Evolutionary conservation across 257 asterid genomes (phyloP), one percentile per base, ranked within the genome.

Genomic region (Leonotis leonurus): DNA sequence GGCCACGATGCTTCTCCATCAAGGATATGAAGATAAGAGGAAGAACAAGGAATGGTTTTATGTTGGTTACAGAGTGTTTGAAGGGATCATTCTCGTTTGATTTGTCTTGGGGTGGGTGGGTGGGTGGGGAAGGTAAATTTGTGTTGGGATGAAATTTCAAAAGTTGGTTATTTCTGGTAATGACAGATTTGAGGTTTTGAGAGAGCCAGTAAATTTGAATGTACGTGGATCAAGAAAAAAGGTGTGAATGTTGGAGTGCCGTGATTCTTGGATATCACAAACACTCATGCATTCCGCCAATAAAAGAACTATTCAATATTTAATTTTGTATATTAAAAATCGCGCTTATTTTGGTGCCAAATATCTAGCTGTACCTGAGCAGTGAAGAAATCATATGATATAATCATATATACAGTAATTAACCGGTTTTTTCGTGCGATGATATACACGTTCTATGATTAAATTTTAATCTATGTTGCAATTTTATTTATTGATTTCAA

Each of bases 1-100:
- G 70, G 53, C 20, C 32, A 33, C 4, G 48, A 50, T 26, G 65
- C 81, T 71, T 75, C 78, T 66, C 75, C 74, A 65, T 70, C 52
- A 46, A 30, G 46, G 29, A 52, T 69, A 29, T 52, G 70, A 69
- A 13, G 24, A 4, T 16, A n/a, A n/a, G n/a, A n/a, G n/a, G 73
- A 37, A 16, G 53, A 58, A 4, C 67, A 29, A 14, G 14, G 9
- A 22, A 12, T 26, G 9, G 56, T 18, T 18, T 20, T 8, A 3
- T n/a, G n/a, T n/a, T n/a, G n/a, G n/a, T n/a, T n/a, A n/a, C n/a
- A n/a, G n/a, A n/a, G 6, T 44, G 52, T 37, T 37, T n/a, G n/a
- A n/a, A n/a, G n/a, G n/a, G n/a, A n/a, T n/a, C n/a, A n/a, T n/a
- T n/a, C n/a, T 8, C 13, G 40, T 33, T 33, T 33, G 40, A 4